Conservation (phyloP, 2,329 filamentous ascomycete genomes). For the Coniochaeta sp. region DNA sequence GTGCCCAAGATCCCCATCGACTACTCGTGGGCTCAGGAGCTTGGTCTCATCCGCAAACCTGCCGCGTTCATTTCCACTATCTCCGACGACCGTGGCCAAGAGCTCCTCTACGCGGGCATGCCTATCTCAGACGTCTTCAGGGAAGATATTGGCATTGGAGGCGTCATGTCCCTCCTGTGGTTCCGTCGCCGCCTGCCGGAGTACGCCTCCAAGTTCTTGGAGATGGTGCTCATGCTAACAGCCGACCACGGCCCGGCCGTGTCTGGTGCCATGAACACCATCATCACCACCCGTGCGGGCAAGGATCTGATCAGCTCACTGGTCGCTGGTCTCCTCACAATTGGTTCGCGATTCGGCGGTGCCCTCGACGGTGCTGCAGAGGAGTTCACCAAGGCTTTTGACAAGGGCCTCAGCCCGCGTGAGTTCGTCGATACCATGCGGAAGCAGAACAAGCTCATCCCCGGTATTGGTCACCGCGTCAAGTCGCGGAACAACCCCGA, state of each 20-base stretch:
- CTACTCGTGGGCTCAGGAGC: conserved; percentile 99
- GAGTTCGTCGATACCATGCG: conserved; percentile 99
- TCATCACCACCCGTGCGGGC: conserved; percentile 97
- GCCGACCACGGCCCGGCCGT: conserved; percentile 98
- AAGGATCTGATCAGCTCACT: conserved; percentile 97
- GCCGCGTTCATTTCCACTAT: conserved; percentile 99
- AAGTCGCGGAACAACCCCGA: conserved; percentile 99
- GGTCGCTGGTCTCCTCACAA: conserved; percentile 94
- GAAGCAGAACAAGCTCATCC: conserved; percentile 99
- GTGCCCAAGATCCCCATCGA: conserved; percentile 99
- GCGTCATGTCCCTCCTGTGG: conserved; percentile 99
- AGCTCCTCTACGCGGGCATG: conserved; percentile 98
- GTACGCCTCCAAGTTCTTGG: conserved; percentile 97
- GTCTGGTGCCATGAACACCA: conserved; percentile 99
- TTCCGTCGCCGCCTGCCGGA: conserved; percentile 95
- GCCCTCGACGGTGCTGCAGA: conserved; percentile 95
- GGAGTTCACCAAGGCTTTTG: conserved; percentile 96
- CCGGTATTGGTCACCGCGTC: conserved; percentile 97
- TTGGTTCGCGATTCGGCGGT: conserved; percentile 97
- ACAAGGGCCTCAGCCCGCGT: conserved; percentile 96
- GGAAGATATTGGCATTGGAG: conserved; percentile 97
- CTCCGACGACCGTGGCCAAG: conserved; percentile 98
- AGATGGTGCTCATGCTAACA: conserved; percentile 99
- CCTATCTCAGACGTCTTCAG: conserved; percentile 99
- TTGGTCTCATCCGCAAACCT: conserved; percentile 98